Base-by-base conservation (phyloP, 495 filamentous ascomycete species). In the Lentithecium fluviatile region DNA sequence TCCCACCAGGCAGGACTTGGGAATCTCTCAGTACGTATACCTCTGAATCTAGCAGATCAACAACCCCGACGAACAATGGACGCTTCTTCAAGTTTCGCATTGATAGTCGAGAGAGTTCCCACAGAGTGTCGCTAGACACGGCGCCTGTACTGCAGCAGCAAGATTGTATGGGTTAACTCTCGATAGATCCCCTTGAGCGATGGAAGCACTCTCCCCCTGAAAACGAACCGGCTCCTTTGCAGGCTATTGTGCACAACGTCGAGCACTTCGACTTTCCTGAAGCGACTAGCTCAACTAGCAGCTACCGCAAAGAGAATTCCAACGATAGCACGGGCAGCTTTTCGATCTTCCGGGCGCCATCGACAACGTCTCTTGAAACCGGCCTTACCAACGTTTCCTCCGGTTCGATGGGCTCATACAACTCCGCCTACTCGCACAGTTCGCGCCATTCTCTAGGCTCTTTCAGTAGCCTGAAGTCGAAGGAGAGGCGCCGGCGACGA, bases 191-290 rank as follows among this genome's bases (percentile, higher is more conserved):
- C 11, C 72, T 95, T 47, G 89, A 95, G 74, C 79, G 90, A 79
- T 95, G 90, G 90, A 84, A 88, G 73, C 78, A 87, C 74, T 91
- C 88, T 54, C 90, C 90, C 7, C 90, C 90, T 19, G 89, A 94
- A 76, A 81, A 93, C 78, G 90, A 94, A 85, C 85, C 90, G 45
- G 90, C 89, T 63, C 81, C 87, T 12, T 83, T 89, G 25, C 83
- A 83, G 24, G 90, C 84, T 75, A 94, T 95, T 79, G 83, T 83
- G 23, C 82, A 85, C 61, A 89, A 90, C 65, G 78, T 93, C 53
- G 85, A 83, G 23, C 83, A 80, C 43, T 82, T 65, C 38, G 66
- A 70, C 32, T 55, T 56, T 42, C 66, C 61, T 2, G 66, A 64
- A 24, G 36, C 50, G 20, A 25, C 17, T 13, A 66, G 60, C 32